Conservation (phyloP, 768 basidiomycete species). For the Rhodotorula sphaerocarpa region DNA sequence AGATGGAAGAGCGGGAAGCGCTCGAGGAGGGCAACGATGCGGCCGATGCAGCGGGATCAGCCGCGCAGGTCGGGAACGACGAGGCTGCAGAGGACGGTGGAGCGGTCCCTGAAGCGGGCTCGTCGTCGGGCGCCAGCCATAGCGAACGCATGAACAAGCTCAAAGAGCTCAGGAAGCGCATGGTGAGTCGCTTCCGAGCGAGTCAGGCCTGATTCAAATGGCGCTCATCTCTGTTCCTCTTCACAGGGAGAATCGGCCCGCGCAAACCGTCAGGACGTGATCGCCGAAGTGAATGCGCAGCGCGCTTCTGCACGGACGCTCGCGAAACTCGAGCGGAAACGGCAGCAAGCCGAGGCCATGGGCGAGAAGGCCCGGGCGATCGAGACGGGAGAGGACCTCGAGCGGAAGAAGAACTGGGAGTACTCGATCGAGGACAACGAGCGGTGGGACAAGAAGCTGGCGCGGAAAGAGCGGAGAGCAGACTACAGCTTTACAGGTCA, state of each 20-base stretch:
- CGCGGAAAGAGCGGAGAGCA: conserved; percentile 69
- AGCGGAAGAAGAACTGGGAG: conserved; percentile 87
- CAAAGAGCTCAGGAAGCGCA: conserved; percentile 64
- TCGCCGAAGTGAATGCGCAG: conserved; percentile 72
- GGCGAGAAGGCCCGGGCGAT: conserved; percentile 79
- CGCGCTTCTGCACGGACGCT: conserved; percentile 71
- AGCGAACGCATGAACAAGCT: conserved; percentile 68
- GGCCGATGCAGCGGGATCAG: not conserved
- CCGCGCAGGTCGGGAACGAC: not conserved
- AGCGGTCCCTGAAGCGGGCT: not conserved
- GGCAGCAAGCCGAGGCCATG: conserved; percentile 64
- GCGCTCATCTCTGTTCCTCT: not conserved
- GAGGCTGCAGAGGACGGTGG: not conserved
- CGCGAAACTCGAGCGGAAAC: conserved; percentile 74
- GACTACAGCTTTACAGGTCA: conserved; percentile 87
- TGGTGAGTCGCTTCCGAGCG: conserved; percentile 56
- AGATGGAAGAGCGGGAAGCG: conserved; percentile 9
- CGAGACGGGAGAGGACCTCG: conserved; percentile 83
- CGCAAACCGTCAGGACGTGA: conserved; percentile 74
- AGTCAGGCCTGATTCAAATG: too few relatives aligned
- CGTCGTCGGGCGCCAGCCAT: conserved; percentile 42
- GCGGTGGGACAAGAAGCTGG: conserved; percentile 84
- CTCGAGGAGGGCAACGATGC: not conserved
- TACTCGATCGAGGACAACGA: conserved; percentile 94
- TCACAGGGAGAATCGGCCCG: conserved; percentile 62